Evolutionary conservation across 768 basidiomycete species (phyloP), one percentile per base, ranked within the genome.

Genomic region (Panus rudis): DNA sequence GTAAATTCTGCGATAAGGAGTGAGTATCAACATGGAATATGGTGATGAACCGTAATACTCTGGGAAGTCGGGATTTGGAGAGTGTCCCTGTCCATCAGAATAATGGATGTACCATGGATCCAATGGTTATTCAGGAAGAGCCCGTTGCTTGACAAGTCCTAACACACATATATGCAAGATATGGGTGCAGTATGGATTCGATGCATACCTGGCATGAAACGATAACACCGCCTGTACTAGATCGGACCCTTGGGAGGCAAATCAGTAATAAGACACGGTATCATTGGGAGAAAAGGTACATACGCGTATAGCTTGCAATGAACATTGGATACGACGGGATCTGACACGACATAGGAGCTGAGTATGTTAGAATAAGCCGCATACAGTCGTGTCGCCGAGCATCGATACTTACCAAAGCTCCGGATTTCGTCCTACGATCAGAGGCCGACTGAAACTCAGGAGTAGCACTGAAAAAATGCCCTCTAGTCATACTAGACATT

Each of bases 271-370:
- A 19, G 43, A 30, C 22, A 19, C 24, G 8, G 3, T 6, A 31
- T 11, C 4, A 24, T 20, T 6, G 20, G 14, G 20, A 33, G n/a
- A 7, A 12, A 19, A 19, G 17, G 1, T 22, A 66, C 75, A 58
- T 53, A 84, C 87, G 83, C 87, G 74, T 86, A 81, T 71, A 85
- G 61, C 59, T 81, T 84, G 70, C 82, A 88, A 58, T 86, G 83
- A 26, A 84, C 52, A 37, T 71, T 76, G 4, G 87, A 91, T 16
- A 89, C 78, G 30, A 75, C 69, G 13, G 64, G 54, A 40, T 85
- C 79, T 16, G 72, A 56, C 23, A 88, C 65, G 22, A 85, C 72
- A 52, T 89, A 91, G 30, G 83, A 65, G 49, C 67, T 68, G 39
- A 33, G 43, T 19, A 35, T 26, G 19, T 25, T 3, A 22, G 37